Percentiles rank a stretch among this genome's conserved stretches.
phyloP scores from a whole-genome alignment of 192 early-diverging fungal genomes.

The Rhizophagus clarus region DNA sequence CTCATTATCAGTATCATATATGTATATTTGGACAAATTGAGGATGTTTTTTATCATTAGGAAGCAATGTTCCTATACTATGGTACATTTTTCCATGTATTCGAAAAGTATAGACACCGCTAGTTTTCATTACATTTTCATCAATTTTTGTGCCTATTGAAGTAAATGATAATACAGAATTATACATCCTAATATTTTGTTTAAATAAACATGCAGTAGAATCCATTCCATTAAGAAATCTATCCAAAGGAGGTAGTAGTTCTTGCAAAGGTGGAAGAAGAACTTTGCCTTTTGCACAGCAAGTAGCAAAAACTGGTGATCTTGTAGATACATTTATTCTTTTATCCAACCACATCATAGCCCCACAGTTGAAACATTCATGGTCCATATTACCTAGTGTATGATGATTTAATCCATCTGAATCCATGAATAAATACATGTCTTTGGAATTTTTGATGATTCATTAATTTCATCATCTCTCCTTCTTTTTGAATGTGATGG shows the following conservation, averaged over 20 bases:
- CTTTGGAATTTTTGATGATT: too few species aligned
- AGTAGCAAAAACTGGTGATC: conserved; percentile 1
- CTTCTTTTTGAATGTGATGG: too few species aligned
- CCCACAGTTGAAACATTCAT: neutral
- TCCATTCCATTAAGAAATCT: neutral
- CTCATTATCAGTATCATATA: conserved; percentile 22
- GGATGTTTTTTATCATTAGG: neutral
- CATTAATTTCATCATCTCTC: too few species aligned
- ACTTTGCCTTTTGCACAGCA: conserved; percentile 23
- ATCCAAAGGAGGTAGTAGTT: neutral
- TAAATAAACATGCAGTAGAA: conserved; percentile 4
- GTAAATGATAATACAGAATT: conserved; percentile 38
- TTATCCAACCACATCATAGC: too few species aligned
- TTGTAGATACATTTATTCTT: neutral
- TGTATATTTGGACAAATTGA: conserved; percentile 31
- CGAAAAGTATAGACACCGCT: conserved; percentile 29
- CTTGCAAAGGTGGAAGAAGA: neutral
- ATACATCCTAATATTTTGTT: conserved; percentile 28
- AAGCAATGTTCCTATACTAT: conserved; percentile 20
- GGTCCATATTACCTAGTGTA: neutral
- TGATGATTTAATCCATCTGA: too few species aligned
- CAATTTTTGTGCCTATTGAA: conserved; percentile 31
- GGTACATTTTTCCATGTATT: too few species aligned
- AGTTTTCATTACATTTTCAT: conserved; percentile 7
- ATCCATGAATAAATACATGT: too few species aligned